phyloP scores from a whole-genome alignment of 352 stramenopile genomes.

The Phytophthora parvispora region DNA sequence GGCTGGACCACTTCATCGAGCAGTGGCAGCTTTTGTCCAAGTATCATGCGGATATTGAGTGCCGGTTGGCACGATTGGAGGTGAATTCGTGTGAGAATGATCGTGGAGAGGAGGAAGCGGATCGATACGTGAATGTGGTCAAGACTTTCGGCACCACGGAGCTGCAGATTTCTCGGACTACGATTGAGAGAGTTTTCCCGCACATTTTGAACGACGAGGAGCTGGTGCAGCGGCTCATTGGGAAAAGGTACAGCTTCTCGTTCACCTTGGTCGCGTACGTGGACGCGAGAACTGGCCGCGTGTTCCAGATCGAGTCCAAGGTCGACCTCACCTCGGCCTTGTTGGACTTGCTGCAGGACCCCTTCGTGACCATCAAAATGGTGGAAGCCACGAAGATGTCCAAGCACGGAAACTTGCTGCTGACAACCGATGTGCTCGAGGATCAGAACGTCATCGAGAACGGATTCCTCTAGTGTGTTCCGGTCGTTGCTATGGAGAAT shows the following conservation, averaged over 20 bases:
- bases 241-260: slow-evolving; percentile 48
- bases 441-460: slow-evolving; percentile 48
- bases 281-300: slow-evolving; percentile 21
- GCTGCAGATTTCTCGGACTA: slow-evolving; percentile 45
- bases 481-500: neutral
- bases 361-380: slow-evolving; percentile 48
- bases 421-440: slow-evolving; percentile 39
- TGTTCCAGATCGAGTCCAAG: slow-evolving; percentile 59
- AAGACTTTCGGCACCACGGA: slow-evolving; percentile 37
- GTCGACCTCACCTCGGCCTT: slow-evolving; percentile 53
- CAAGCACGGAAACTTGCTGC: slow-evolving; percentile 41
- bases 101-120: neutral
- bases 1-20: slow-evolving; percentile 40
- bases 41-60: slow-evolving; percentile 37
- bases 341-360: slow-evolving; percentile 46
- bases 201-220: slow-evolving; percentile 49
- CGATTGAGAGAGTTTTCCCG: slow-evolving; percentile 55
- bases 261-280: slow-evolving; percentile 52
- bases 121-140: slow-evolving; percentile 33
- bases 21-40: slow-evolving; percentile 32
- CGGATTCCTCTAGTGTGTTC: slow-evolving; percentile 19
- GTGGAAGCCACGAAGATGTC: slow-evolving; percentile 47
- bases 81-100: slow-evolving; percentile 4
- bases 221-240: slow-evolving; percentile 56
- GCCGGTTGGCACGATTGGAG: slow-evolving; percentile 16